These are phyloP conservation scores for Fraxinus xanthoxyloides DNA, from an alignment of 305 asterid species.

Conservation along the genomic window DNA sequence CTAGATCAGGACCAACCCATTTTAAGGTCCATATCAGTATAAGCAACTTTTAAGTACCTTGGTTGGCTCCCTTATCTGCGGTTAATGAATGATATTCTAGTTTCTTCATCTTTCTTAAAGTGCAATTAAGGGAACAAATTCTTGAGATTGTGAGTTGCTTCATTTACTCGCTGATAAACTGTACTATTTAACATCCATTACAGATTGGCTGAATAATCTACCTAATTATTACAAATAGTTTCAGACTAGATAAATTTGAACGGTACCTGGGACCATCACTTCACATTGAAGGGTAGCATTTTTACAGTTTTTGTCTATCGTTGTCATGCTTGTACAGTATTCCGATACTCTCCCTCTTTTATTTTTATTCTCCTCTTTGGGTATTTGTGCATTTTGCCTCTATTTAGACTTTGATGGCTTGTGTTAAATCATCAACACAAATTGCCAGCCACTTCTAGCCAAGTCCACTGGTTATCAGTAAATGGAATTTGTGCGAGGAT, in stretches of 20 bases:
- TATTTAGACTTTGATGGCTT: not conserved
- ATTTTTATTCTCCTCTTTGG: not conserved
- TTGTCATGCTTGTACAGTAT: not conserved
- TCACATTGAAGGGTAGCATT: not conserved
- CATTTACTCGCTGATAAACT: not conserved
- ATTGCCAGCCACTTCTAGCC: not conserved
- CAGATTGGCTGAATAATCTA: not conserved
- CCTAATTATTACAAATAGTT: constrained; percentile 4
- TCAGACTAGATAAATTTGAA: not conserved
- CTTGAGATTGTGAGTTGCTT: constrained; percentile 2
- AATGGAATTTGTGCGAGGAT: not conserved
- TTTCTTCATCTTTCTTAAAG: not conserved
- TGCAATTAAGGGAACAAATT: not conserved
- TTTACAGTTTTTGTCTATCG: not conserved
- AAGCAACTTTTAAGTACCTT: not conserved
- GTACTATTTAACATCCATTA: not conserved
- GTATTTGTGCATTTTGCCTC: not conserved
- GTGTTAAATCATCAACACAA: not conserved
- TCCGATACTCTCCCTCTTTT: not conserved
- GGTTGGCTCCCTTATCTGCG: not conserved
- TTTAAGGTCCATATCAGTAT: not conserved
- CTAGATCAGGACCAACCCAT: not conserved
- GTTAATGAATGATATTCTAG: not conserved
- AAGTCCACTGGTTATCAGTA: not conserved
- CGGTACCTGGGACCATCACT: not conserved